A percentile compares a stretch with the other conserved stretches of the same genome.
Conservation (phyloP, 345 rosid genomes). For the Lagerstroemia speciosa region DNA sequence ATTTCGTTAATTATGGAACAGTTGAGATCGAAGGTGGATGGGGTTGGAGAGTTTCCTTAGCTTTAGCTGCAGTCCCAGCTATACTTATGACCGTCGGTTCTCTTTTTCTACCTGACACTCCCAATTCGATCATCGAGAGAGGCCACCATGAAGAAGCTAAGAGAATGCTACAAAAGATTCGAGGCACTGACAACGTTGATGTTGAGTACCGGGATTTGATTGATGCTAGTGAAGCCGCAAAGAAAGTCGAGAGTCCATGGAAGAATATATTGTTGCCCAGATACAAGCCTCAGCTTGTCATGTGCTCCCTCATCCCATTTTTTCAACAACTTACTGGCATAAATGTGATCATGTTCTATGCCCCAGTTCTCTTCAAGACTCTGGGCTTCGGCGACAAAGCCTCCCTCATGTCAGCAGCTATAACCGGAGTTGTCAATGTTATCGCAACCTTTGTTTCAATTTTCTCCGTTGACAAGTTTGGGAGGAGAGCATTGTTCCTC, state of each 20-base stretch:
- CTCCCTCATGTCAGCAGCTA: constrained; percentile 20
- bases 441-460: constrained; percentile 21
- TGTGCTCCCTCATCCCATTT: constrained; percentile 46
- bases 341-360: constrained; percentile 36
- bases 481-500: constrained; percentile 26
- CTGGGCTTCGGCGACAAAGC: constrained; percentile 24
- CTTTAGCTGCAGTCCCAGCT: constrained; percentile 55
- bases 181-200: constrained; percentile 42
- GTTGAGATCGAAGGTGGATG: constrained; percentile 36
- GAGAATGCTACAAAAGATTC: constrained; percentile 42
- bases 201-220: constrained; percentile 58
- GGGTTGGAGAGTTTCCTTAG: constrained; percentile 69
- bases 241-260: constrained; percentile 54
- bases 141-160: constrained; percentile 32
- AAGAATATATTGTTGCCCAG: constrained; percentile 35
- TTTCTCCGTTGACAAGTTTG: constrained; percentile 20
- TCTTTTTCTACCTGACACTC: constrained; percentile 59
- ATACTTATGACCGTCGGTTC: constrained; percentile 58
- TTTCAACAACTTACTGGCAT: constrained; percentile 55
- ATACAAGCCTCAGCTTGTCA: constrained; percentile 57
- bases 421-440: constrained; percentile 21
- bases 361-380: constrained; percentile 29
- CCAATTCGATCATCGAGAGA: constrained; percentile 45
- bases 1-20: constrained; percentile 49
- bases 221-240: constrained; percentile 24